Conservation (phyloP, 176 grass and related monocot species). For the Chloris gayana region DNA sequence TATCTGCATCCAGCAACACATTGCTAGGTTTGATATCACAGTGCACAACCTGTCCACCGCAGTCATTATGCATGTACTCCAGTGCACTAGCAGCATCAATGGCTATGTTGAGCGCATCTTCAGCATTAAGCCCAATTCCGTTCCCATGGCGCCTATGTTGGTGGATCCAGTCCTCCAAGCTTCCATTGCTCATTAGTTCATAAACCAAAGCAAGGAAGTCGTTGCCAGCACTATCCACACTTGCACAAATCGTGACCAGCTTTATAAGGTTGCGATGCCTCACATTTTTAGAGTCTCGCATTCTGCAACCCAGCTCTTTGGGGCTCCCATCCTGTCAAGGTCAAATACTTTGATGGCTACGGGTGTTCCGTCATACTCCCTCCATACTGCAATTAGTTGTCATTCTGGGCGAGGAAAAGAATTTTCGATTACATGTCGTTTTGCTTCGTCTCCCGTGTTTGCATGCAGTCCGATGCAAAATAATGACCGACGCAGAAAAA, state of each 20-base stretch:
- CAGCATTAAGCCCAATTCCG: slow-evolving; percentile 15
- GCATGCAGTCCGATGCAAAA: too few species aligned
- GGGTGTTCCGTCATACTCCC: slow-evolving; percentile 30
- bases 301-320: slow-evolving; percentile 49
- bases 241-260: slow-evolving; percentile 39
- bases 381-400: too few species aligned
- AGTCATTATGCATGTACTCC: slow-evolving; percentile 55
- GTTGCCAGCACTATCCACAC: slow-evolving; percentile 46
- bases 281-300: slow-evolving; percentile 54
- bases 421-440: too few species aligned
- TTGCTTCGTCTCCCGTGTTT: too few species aligned
- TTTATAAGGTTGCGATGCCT: slow-evolving; percentile 51
- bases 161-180: slow-evolving; percentile 52
- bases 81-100: slow-evolving; percentile 49
- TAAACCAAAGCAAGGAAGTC: slow-evolving; percentile 56
- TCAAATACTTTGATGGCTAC: slow-evolving; percentile 55
- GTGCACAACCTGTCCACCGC: slow-evolving; percentile 16
- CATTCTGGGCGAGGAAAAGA: too few species aligned
- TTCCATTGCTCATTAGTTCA: slow-evolving; percentile 48
- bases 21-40: not conserved
- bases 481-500: too few species aligned
- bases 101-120: slow-evolving; percentile 28
- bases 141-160: slow-evolving; percentile 10
- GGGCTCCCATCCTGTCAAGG: slow-evolving; percentile 22
- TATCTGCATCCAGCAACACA: not conserved